phyloP scores from a whole-genome alignment of 805 yeast genomes.

The Metschnikowia dekortorum region DNA sequence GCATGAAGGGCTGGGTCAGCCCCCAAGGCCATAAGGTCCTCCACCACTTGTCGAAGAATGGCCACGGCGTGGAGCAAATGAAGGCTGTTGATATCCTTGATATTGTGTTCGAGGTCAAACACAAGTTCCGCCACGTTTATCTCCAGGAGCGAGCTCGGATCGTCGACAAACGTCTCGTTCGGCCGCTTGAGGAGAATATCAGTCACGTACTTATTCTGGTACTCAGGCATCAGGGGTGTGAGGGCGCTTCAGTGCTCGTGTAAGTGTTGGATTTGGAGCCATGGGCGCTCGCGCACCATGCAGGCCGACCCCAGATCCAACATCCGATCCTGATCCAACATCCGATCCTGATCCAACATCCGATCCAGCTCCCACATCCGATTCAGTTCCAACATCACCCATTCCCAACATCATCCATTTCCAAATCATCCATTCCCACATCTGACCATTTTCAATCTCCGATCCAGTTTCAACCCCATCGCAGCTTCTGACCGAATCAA shows the following conservation, averaged over 20 bases:
- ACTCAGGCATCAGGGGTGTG: background rate
- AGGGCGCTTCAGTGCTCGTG: background rate
- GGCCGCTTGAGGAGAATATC: constrained; percentile 37
- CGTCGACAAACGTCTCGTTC: constrained; percentile 40
- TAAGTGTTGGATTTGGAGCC: background rate
- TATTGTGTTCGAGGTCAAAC: constrained; percentile 27
- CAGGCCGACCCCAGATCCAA: background rate
- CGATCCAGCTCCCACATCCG: background rate
- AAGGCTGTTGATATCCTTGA: constrained; percentile 32
- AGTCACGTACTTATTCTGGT: constrained; percentile 15
- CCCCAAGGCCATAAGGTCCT: constrained; percentile 31
- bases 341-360: background rate
- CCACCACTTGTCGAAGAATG: constrained; percentile 26
- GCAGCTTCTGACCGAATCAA: too few species aligned
- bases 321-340: background rate
- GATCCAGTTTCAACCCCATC: too few species aligned
- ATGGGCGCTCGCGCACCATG: background rate
- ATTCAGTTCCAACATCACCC: too few species aligned
- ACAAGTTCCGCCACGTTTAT: constrained; percentile 31
- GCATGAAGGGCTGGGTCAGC: constrained; percentile 19
- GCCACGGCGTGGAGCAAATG: constrained; percentile 33
- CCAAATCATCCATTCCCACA: too few species aligned
- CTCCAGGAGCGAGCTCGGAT: constrained; percentile 31
- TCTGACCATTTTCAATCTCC: too few species aligned
- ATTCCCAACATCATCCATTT: too few species aligned